A percentile compares a stretch with the other conserved stretches of the same genome.
Conservation (phyloP, 768 basidiomycete genomes). For the Macrolepiota fuliginosa region DNA sequence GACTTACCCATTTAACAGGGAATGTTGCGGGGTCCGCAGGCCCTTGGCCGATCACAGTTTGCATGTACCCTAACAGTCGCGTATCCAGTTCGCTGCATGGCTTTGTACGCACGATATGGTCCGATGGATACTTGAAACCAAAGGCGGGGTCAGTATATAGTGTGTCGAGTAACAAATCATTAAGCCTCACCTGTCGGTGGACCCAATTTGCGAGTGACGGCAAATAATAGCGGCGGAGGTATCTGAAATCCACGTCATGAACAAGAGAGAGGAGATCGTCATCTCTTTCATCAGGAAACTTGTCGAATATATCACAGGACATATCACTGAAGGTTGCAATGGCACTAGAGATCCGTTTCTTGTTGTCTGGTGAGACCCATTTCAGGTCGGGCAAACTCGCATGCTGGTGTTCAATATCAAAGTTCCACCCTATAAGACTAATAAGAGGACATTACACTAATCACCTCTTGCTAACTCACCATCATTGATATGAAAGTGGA, state of each 20-base stretch:
- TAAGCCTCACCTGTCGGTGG: background rate
- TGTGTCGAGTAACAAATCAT: no score
- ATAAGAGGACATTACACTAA: background rate
- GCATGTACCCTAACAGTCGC: background rate
- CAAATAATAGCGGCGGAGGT: background rate
- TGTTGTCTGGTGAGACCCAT: no score
- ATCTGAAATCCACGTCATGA: background rate
- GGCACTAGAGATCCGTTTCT: background rate
- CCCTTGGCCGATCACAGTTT: background rate
- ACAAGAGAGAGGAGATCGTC: background rate
- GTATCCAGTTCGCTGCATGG: background rate
- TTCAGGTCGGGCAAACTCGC: no score
- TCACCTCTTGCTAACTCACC: background rate
- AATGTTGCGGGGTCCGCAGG: background rate
- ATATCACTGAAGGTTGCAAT: background rate
- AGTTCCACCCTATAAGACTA: background rate
- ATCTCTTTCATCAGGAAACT: no score
- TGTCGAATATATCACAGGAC: background rate
- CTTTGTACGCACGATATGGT: background rate
- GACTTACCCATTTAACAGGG: background rate
- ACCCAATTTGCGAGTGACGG: background rate
- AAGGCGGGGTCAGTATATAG: background rate
- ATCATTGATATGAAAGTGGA: background rate
- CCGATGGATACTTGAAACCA: background rate
- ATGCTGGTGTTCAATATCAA: rapidly evolving